Conservation (phyloP, 2,329 filamentous ascomycete species). For the Ceratocystis cubensis region DNA sequence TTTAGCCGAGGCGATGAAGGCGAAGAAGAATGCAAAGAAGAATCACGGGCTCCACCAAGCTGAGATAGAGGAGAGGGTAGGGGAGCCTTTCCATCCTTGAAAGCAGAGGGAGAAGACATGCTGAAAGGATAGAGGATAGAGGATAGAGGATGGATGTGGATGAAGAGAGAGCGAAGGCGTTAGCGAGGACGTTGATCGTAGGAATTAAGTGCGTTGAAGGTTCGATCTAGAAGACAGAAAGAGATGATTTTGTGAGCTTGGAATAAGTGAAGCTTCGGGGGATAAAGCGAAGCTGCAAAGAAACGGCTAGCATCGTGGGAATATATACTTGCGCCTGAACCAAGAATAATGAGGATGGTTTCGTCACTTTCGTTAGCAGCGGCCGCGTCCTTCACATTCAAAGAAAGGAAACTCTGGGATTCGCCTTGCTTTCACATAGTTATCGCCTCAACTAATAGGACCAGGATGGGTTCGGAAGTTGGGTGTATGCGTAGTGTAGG, state of each 20-base stretch:
- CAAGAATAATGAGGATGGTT: too few relatives aligned
- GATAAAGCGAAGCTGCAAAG: background rate
- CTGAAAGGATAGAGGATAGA: background rate
- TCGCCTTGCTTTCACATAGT: background rate
- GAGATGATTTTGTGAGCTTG: background rate
- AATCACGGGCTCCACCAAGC: background rate
- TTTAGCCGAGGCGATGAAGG: slow-evolving; percentile 1
- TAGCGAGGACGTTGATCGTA: background rate
- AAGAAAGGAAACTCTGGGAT: background rate
- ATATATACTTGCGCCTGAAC: background rate
- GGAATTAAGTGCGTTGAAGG: too few relatives aligned
- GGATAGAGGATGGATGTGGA: background rate
- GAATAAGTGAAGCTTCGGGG: background rate
- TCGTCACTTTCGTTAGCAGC: background rate
- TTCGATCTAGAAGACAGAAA: background rate
- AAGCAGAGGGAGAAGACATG: slow-evolving; percentile 1
- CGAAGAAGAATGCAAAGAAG: background rate
- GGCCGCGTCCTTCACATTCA: background rate
- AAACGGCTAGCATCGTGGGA: background rate
- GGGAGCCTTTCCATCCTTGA: background rate
- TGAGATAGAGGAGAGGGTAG: background rate
- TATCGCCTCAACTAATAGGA: background rate
- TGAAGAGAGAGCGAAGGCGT: background rate
- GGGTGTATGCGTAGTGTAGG: background rate
- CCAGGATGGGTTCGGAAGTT: background rate